These are phyloP conservation scores for Euclidium syriacum DNA, from an alignment of 345 rosid species.

Conservation along the genomic window DNA sequence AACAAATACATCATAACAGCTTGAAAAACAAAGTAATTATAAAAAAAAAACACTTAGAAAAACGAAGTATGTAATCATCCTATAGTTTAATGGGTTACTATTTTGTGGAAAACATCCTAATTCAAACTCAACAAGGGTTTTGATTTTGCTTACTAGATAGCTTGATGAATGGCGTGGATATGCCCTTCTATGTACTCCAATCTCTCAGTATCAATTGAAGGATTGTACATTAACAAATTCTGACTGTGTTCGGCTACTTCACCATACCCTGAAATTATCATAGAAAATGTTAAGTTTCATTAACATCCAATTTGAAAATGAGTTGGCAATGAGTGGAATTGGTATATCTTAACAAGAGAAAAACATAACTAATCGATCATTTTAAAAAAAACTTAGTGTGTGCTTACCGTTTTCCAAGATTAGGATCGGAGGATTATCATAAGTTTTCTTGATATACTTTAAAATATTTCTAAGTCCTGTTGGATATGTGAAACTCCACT, in stretches of 20 bases:
- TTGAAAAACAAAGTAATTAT: too few species aligned
- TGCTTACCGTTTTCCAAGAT: slow-evolving; percentile 26
- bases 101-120: too few species aligned
- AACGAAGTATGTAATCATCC: too few species aligned
- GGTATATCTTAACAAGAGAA: too few species aligned
- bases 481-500: slow-evolving; percentile 36
- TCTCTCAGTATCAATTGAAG: slow-evolving; percentile 30
- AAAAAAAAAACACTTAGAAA: too few species aligned
- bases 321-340: too few species aligned
- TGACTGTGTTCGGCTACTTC: slow-evolving; percentile 30
- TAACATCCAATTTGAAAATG: too few species aligned
- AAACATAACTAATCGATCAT: neutral
- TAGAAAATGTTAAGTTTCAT: neutral
- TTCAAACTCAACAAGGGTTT: neutral
- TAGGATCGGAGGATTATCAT: slow-evolving; percentile 24
- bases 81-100: too few species aligned
- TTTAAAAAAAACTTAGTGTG: neutral
- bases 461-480: slow-evolving; percentile 30
- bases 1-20: too few species aligned
- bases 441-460: slow-evolving; percentile 26
- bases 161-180: slow-evolving; percentile 31
- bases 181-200: slow-evolving; percentile 32
- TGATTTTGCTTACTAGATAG: slow-evolving; percentile 24
- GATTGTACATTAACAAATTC: slow-evolving; percentile 21
- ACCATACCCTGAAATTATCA: slow-evolving; percentile 22